phyloP scores from a whole-genome alignment of 106 monocot species.

The Acanthochlamys bracteata region DNA sequence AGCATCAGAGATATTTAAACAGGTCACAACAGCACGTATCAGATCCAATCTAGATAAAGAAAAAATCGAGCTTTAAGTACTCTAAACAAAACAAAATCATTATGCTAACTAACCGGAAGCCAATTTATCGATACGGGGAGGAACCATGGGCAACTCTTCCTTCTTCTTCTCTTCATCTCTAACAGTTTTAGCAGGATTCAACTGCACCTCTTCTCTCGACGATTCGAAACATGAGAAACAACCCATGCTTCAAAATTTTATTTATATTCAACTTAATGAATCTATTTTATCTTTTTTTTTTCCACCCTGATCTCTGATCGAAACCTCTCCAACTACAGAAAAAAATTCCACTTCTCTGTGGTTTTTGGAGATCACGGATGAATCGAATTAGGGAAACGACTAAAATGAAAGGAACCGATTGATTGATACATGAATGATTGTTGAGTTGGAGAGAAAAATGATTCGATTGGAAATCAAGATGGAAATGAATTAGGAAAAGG shows the following conservation, averaged over 20 bases:
- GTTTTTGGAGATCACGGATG: background rate
- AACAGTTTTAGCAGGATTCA: background rate
- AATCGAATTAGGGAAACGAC: background rate
- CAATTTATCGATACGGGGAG: slow-evolving; percentile 6
- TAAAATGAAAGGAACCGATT: background rate
- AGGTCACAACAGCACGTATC: background rate
- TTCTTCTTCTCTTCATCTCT: background rate
- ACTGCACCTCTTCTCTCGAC: slow-evolving; percentile 6
- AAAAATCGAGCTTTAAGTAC: background rate
- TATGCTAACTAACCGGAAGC: background rate
- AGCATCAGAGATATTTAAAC: background rate
- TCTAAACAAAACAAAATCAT: background rate
- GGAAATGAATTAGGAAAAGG: background rate
- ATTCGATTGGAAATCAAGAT: background rate
- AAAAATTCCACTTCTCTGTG: background rate
- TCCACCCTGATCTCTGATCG: background rate
- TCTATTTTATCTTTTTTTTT: background rate
- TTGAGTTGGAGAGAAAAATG: background rate
- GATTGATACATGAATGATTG: too few relatives aligned
- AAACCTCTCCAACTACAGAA: background rate
- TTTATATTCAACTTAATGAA: background rate
- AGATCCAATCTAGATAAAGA: background rate
- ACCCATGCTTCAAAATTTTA: background rate
- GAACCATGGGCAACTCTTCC: slow-evolving; percentile 10
- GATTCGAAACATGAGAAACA: slow-evolving; percentile 12